Evolutionary conservation across 2,329 filamentous ascomycete species (phyloP).

Genomic region (Atkinsonella texensis): DNA sequence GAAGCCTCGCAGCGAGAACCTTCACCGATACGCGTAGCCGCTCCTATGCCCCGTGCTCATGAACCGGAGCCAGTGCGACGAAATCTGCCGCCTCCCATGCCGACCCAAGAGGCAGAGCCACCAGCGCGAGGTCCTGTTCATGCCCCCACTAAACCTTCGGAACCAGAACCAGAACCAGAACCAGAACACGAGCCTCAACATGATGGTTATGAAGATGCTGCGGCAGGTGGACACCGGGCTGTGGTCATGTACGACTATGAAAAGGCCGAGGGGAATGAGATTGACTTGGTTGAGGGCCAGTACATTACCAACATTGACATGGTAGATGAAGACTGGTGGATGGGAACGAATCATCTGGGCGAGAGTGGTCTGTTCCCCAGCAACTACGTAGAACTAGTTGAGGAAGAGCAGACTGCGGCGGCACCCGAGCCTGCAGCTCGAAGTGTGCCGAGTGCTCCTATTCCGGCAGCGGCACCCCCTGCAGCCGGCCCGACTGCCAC

Average conservation of each 20-base stretch:
- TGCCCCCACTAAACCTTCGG: slow-evolving; percentile 44
- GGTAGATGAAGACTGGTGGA: slow-evolving; percentile 99
- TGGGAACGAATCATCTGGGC: slow-evolving; percentile 76
- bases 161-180: slow-evolving; percentile 41
- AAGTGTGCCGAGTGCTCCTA: slow-evolving; percentile 20
- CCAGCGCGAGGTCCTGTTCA: slow-evolving; percentile 31
- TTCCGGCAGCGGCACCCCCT: slow-evolving; percentile 23
- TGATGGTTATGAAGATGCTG: slow-evolving; percentile 15
- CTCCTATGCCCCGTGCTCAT: slow-evolving; percentile 62
- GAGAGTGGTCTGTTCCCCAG: slow-evolving; percentile 88
- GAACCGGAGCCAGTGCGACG: slow-evolving; percentile 37
- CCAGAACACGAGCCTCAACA: slow-evolving; percentile 25
- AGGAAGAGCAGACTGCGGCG: slow-evolving; percentile 39
- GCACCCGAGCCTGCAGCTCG: slow-evolving; percentile 21
- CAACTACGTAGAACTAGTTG: slow-evolving; percentile 87
- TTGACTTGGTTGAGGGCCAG: slow-evolving; percentile 82
- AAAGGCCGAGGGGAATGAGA: slow-evolving; percentile 93
- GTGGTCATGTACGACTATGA: slow-evolving; percentile 91
- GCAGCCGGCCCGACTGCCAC: slow-evolving; percentile 57
- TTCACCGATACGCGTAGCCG: slow-evolving; percentile 76
- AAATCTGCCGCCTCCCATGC: slow-evolving; percentile 48
- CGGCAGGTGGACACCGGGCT: slow-evolving; percentile 54
- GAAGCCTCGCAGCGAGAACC: slow-evolving; percentile 35
- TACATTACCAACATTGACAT: slow-evolving; percentile 86
- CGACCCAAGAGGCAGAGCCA: slow-evolving; percentile 50